Evolutionary conservation across 192 early-diverging fungal genomes (phyloP).

Genomic region (Mortierella alpina): DNA sequence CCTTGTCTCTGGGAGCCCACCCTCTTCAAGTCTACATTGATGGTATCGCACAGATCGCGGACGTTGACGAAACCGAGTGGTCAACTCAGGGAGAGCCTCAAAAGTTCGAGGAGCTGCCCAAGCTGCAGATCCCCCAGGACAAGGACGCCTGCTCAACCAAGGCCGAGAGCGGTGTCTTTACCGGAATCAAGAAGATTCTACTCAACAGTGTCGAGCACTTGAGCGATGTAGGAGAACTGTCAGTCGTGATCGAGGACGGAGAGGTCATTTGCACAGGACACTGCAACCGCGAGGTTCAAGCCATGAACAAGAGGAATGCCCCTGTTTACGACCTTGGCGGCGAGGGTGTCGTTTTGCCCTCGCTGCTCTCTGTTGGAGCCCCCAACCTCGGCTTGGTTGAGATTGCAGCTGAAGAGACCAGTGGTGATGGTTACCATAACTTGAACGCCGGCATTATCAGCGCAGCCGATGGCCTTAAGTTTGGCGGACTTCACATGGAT

Average conservation of each 20-base stretch:
- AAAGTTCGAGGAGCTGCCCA: conserved; percentile 22
- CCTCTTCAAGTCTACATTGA: conserved; percentile 82
- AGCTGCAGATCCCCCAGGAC: conserved; percentile 34
- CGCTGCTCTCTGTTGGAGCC: conserved; percentile 63
- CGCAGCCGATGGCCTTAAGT: conserved; percentile 75
- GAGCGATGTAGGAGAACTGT: conserved; percentile 44
- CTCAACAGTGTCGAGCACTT: conserved; percentile 43
- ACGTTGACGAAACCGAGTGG: conserved; percentile 29
- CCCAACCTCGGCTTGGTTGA: conserved; percentile 72
- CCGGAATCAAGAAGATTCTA: conserved; percentile 53
- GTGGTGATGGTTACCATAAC: conserved; percentile 66
- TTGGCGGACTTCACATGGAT: conserved; percentile 66
- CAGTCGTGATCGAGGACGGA: conserved; percentile 66
- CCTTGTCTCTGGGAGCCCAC: conserved; percentile 74
- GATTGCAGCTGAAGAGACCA: conserved; percentile 67
- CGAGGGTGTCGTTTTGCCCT: conserved; percentile 51
- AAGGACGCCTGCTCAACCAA: conserved; percentile 22
- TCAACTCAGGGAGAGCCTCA: conserved; percentile 21
- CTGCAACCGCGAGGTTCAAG: conserved; percentile 28
- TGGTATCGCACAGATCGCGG: conserved; percentile 70
- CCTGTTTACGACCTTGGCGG: conserved; percentile 47
- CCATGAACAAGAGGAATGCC: conserved; percentile 14
- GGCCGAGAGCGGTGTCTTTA: conserved; percentile 38
- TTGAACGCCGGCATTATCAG: conserved; percentile 44
- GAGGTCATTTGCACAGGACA: conserved; percentile 63